Base-by-base conservation (phyloP, 148 eudicot species). In the Chenopodium suecicum region DNA sequence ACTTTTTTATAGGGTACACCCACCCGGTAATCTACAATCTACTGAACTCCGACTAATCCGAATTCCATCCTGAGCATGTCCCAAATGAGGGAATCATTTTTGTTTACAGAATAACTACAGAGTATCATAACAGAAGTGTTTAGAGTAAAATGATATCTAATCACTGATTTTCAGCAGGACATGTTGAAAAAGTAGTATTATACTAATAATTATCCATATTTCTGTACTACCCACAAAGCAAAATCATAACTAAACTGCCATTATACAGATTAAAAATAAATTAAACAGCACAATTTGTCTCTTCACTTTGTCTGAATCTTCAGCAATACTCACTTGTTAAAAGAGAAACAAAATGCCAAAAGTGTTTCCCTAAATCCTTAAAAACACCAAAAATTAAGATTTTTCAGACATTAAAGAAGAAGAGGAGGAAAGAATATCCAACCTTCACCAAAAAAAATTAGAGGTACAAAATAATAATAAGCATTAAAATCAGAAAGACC, bases 231-330 rank as follows among this genome's bases (percentile, higher is more conserved):
- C 67, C 77, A 78, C 78, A 68, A 73, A 78, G 48, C 76, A 77
- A 77, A 65, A 82, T 77, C 81, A 86, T 70, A 50, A n/a, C 37
- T 78, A 83, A 79, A 70, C 73, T 77, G 50, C 34, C 79, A 81
- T 66, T 75, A 72, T 23, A 34, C 72, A 80, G 65, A 70, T 77
- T 52, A n/a, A 34, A 86, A 50, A 69, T 70, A 74, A 58, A 78
- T 7, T 29, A 73, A 78, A 83, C 82, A 86, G 81, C 86, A 80
- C 77, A 83, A 73, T 77, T 80, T 86, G 84, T 81, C 84, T 63
- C 80, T 80, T 66, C 16, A 62, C 47, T 83, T 50, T 84, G 81
- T 79, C 85, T 64, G 17, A 81, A 83, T 84, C 90, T 90, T 89
- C 86, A 84, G 76, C 84, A 84, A 78, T 70, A 84, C 89, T 73